Base-by-base conservation (phyloP, 352 stramenopile genomes). In the Phytopythium mirpurense region DNA sequence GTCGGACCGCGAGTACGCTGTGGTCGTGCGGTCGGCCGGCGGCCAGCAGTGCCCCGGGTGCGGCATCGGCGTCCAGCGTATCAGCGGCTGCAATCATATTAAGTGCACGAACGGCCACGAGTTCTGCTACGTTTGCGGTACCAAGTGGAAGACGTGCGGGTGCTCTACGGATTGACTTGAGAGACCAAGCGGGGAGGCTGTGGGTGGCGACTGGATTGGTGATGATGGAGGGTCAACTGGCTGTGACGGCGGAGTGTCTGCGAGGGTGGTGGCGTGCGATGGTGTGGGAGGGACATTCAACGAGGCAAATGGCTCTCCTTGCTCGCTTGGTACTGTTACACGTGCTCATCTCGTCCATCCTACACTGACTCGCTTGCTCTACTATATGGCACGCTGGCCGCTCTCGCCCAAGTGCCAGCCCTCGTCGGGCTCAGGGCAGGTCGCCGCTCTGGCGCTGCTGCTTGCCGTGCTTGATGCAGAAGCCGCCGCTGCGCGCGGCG, bases 381-480 rank as follows among this genome's bases (percentile, higher is more conserved):
- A 32, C 29, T 32, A 10, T 32, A 32, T 32, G 29, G 29, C 29
- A 32, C 29, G n/a, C n/a, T n/a, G n/a, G n/a, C n/a, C n/a, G n/a
- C n/a, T n/a, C n/a, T n/a, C n/a, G n/a, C n/a, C n/a, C n/a, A n/a
- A n/a, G n/a, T n/a, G n/a, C n/a, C n/a, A n/a, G n/a, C n/a, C n/a
- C n/a, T n/a, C n/a, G n/a, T n/a, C n/a, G n/a, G n/a, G n/a, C n/a
- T n/a, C n/a, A n/a, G n/a, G n/a, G n/a, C n/a, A 32, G 29, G 21
- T 29, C 21, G 21, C 3, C 31, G 12, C 29, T 24, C 36, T 48
- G 36, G 51, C 51, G 71, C 53, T 75, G 65, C 40, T 83, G 69
- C 62, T 90, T 90, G 65, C 81, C 78, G 57, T 93, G 83, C 41
- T 89, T 89, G 57, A 92, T 93, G 59, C 83, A 93, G 45, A 77